A percentile compares a stretch with the other conserved stretches of the same genome.
Evolutionary conservation across 345 rosid genomes (phyloP).

Genomic region (Cardiospermum halicacabum): DNA sequence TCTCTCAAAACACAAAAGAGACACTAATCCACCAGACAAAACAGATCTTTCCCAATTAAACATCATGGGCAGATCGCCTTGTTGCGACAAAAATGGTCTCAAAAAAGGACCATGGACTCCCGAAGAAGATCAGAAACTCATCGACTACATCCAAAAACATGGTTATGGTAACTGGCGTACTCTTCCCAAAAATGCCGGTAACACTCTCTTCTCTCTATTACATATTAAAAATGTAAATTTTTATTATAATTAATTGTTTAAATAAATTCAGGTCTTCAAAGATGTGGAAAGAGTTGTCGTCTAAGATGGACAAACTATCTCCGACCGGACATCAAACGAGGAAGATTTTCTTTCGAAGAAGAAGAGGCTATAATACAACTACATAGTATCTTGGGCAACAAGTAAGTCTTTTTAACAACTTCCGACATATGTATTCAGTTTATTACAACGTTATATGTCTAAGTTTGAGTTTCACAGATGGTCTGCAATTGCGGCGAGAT

Average conservation of each 20-base stretch:
- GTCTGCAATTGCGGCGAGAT: slow-evolving; percentile 76
- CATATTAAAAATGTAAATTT: background rate
- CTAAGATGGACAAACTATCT: slow-evolving; percentile 78
- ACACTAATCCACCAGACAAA: too few species aligned
- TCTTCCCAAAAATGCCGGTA: slow-evolving; percentile 87
- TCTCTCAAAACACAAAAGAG: slow-evolving; percentile 5
- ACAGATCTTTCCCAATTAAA: background rate
- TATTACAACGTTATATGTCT: too few species aligned
- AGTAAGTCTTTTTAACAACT: slow-evolving; percentile 31
- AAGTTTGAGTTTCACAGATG: too few species aligned
- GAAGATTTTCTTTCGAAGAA: slow-evolving; percentile 64
- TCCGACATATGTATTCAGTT: too few species aligned
- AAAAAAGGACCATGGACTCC: slow-evolving; percentile 92
- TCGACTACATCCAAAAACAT: slow-evolving; percentile 65
- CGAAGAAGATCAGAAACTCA: slow-evolving; percentile 73
- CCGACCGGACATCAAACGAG: slow-evolving; percentile 75
- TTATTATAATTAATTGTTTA: background rate
- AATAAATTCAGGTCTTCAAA: slow-evolving; percentile 36
- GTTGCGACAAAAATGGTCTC: slow-evolving; percentile 73
- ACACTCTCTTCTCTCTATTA: background rate
- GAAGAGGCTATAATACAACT: slow-evolving; percentile 71
- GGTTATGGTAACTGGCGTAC: slow-evolving; percentile 90
- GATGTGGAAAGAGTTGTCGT: slow-evolving; percentile 80
- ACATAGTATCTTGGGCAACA: slow-evolving; percentile 62
- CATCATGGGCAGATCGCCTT: slow-evolving; percentile 76